Base-by-base conservation (phyloP, 2,329 filamentous ascomycete species). In the Pseudocercospora ulei region DNA sequence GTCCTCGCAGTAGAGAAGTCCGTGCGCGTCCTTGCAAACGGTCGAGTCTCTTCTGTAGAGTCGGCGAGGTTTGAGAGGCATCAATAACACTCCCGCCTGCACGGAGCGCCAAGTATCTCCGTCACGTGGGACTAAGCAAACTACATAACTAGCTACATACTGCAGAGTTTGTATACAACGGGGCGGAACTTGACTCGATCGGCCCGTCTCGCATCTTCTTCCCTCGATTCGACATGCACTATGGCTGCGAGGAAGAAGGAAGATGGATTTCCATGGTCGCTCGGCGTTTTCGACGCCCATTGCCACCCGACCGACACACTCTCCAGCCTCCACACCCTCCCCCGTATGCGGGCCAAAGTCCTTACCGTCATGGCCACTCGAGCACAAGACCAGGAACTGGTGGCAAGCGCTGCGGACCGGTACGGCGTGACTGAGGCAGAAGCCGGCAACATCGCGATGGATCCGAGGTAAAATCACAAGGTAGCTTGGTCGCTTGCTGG, bases 261-360 rank as follows among this genome's bases (percentile, higher is more conserved):
- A 13, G 39, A 48, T 6, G 38, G 43, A 2, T 75, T 78, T 13
- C 81, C 81, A 7, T 86, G 81, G 81, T 69, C 79, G 39, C 61
- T 78, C 19, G 78, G 78, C 33, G 67, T 84, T 43, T 82, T 71
- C 56, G 83, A 90, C 57, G 81, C 83, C 13, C 83, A 90, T 65
- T 88, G 83, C 60, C 83, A 90, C 57, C 82, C 82, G 3, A 88
- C 82, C 17, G 82, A 88, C 59, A 83, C 77, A 12, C 78, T 85
- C 72, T 62, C 69, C 26, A 74, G 70, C 11, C 61, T 82, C 33
- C 50, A 66, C 7, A 60, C 58, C 7, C 76, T 88, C 25, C 64
- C 73, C 7, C 51, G 51, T 7, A 87, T 88, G 81, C 73, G 72
- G 44, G 70, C 80, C 13, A 69, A 72, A 14, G 67, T 68, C 7